Base-by-base conservation (phyloP, 805 yeast species). In the Kluyveromyces dobzhanskii region DNA sequence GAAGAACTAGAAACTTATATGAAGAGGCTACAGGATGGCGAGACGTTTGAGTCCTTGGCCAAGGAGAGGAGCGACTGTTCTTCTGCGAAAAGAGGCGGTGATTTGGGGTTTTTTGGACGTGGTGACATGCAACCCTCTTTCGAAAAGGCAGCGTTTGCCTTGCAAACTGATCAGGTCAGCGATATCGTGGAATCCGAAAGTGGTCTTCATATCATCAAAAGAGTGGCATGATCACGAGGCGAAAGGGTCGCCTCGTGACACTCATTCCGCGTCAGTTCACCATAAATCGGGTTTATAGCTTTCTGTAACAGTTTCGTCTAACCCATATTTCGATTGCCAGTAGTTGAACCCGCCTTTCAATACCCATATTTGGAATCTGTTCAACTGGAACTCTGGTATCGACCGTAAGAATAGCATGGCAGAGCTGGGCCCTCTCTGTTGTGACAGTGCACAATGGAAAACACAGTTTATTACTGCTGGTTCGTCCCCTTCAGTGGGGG, bases 41-140 rank as follows among this genome's bases (percentile, higher is more conserved):
- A 71, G 11, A 69, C 78, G 7, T 71, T 92, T 32, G 74, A 74
- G 24, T 81, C 83, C 32, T 63, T 92, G 43, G 97, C 97, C 0
- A 57, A 67, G 27, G 77, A 86, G 2, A 92, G 85, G 57, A 80
- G 94, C 45, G 98, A 90, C 57, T 87, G 97, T 61, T 75, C 84
- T 13, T 81, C 94, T 9, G 94, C 83, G 52, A 67, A 81, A 34
- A 78, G 84, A 53, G 86, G 87, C 16, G 98, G 98, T 33, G 98
- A 92, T 59, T 69, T 92, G 51, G 97, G 98, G 0, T 77, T 65
- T 54, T 92, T 92, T 56, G 85, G 83, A 17, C 77, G 71, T 44
- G 96, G 96, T 29, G 87, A 81, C 51, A 92, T 92, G 98, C 97
- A 92, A 61, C 95, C 95, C 26, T 65, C 81, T 42, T 92, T 92